Percentiles rank a stretch among this genome's conserved stretches.
Evolutionary conservation across 2,329 filamentous ascomycete species (phyloP).

Genomic region (Aspergillus fijiensis): DNA sequence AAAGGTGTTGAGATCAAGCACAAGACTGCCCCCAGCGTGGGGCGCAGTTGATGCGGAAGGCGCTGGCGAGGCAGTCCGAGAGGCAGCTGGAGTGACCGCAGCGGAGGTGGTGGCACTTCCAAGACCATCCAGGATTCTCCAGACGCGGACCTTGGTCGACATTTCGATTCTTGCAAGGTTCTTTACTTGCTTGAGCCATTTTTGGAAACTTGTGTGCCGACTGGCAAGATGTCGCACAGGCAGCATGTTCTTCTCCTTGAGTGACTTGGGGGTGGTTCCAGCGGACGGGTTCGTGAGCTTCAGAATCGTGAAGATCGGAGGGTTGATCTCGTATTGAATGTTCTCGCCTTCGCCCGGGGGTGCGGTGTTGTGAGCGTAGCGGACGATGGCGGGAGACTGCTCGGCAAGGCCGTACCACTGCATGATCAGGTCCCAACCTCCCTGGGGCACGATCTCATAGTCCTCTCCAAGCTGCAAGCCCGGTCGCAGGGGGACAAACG

Average conservation of each 20-base stretch:
- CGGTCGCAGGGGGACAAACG: conserved; percentile 71
- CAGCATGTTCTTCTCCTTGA: conserved; percentile 61
- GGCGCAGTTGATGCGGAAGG: conserved; percentile 44
- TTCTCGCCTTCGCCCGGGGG: conserved; percentile 63
- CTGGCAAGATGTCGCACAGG: conserved; percentile 70
- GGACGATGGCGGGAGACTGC: conserved; percentile 68
- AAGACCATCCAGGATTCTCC: conserved; percentile 57
- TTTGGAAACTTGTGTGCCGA: conserved; percentile 65
- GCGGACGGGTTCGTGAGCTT: conserved; percentile 66
- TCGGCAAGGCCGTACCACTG: conserved; percentile 77
- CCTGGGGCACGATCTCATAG: conserved; percentile 73
- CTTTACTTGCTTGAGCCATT: conserved; percentile 77
- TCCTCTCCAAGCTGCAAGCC: conserved; percentile 65
- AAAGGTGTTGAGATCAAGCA: conserved; percentile 65
- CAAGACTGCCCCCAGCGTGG: conserved; percentile 49
- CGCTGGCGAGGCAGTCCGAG: conserved; percentile 45
- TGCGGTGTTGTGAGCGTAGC: conserved; percentile 73
- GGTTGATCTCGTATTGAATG: conserved; percentile 78
- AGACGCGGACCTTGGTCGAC: conserved; percentile 73
- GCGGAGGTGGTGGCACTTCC: conserved; percentile 46
- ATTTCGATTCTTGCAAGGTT: conserved; percentile 64
- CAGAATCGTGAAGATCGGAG: conserved; percentile 80
- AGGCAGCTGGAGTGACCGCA: conserved; percentile 45
- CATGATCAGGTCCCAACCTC: conserved; percentile 78
- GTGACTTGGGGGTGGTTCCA: conserved; percentile 57